Base-by-base conservation (phyloP, 257 asterid genomes). In the Salvia hispanica region DNA sequence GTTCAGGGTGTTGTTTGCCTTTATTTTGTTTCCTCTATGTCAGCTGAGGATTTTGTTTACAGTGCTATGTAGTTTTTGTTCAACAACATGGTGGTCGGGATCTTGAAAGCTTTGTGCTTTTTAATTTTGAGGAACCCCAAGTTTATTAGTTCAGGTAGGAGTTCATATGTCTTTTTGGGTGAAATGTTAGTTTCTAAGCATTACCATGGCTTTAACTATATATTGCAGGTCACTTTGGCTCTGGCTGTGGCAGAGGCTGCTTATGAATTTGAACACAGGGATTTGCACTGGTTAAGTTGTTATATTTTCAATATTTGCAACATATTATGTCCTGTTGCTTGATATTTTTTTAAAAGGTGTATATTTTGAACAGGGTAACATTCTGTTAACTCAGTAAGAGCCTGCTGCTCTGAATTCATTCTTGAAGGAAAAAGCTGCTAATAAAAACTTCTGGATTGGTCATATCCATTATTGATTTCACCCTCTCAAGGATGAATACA, bases 21-120 rank as follows among this genome's bases (percentile, higher is more conserved):
- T 64, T 39, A 54, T 57, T 34, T 69, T 55, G 2, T 68, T 48
- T 71, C 50, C 53, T n/a, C 61, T 72, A 61, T 67, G 54, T 50
- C 45, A 64, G 61, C 66, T 65, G 72, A 25, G 57, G 56, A 46
- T 46, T 34, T 77, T 71, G 61, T 74, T 76, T 66, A 16, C 88
- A 93, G 99, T 70, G 81, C 72, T 93, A 85, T 67, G 88, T 86
- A 15, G 79, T 93, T 68, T 93, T 94, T 65, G 81, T 94, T 77
- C 99, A 90, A 91, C 91, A 87, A 85, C 95, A 94, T 69, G 97
- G 99, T 42, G 99, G 99, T 52, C 76, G 67, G 77, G 97, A 91
- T 84, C 97, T 94, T 72, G 97, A 88, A 72, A 84, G 91, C 78
- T 90, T 88, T 64, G 95, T 88, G 75, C 97, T 94, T 58, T 62